Base-by-base conservation (phyloP, 352 stramenopile genomes). In the Salisapilia sapeloensis region DNA sequence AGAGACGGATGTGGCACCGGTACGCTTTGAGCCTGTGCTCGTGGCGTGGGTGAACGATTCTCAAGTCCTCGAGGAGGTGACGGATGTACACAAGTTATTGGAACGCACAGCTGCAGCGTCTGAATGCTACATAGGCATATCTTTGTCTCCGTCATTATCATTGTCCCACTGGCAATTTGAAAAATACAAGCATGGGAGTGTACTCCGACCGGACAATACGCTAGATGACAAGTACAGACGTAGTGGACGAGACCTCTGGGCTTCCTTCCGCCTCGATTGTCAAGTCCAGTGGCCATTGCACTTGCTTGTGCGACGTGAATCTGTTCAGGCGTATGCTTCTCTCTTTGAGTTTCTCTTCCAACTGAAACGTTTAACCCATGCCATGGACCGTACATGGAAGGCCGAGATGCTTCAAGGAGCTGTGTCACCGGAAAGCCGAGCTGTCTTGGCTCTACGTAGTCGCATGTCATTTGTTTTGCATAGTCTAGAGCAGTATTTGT, bases 321-420 rank as follows among this genome's bases (percentile, higher is more conserved):
- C 74, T 4, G 26, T 83, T 40, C 50, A 55, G 5, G 69, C 53
- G 4, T 87, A 87, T 33, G 46, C 43, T n/a, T 53, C 74, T 10
- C 32, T 87, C 19, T 87, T 84, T 40, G 67, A 81, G 46, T 80
- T 87, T 31, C 78, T 59, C 25, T 81, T 87, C 30, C 65, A 65
- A 2, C 40, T 87, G 26, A 87, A 87, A 34, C 72, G 72, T 15
- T 49, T 81, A 9, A 50, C 63, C 0, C 50, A 81, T 30, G 72
- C 60, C 19, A 49, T 87, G 1, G 67, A 84, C 23, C 35, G 56
- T 24, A 64, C 56, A 5, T 87, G 65, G 67, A 83, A 81, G 29
- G 52, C 50, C 40, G n/a, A 6, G 12, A 7, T 9, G 29, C n/a
- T n/a, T n/a, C n/a, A n/a, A n/a, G n/a, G n/a, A n/a, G n/a, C n/a